phyloP scores from a whole-genome alignment of 1,284 basidiomycete genomes.

The Hortiboletus rubellus region DNA sequence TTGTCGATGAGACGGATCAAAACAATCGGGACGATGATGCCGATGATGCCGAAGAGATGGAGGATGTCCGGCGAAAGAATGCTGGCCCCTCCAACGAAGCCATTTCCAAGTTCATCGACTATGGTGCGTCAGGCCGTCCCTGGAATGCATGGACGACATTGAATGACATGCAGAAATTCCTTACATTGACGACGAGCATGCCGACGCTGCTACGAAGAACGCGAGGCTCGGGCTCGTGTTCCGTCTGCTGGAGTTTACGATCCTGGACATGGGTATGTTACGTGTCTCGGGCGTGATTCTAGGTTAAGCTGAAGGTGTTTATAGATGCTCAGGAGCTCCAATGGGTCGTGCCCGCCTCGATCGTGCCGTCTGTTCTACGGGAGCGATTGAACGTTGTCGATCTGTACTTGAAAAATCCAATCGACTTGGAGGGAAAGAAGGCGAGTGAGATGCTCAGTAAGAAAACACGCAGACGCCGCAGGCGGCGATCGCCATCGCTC shows the following conservation, averaged over 20 bases:
- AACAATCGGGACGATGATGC: constrained; percentile 42
- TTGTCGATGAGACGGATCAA: constrained; percentile 72
- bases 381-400: constrained; percentile 68
- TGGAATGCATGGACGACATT: background rate
- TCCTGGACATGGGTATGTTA: constrained; percentile 57
- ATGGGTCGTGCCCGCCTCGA: constrained; percentile 76
- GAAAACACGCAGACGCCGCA: constrained; percentile 54
- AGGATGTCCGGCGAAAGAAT: constrained; percentile 40
- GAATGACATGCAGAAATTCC: constrained; percentile 59
- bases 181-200: constrained; percentile 69
- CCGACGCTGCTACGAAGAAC: constrained; percentile 75
- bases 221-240: constrained; percentile 81
- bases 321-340: constrained; percentile 69
- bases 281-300: constrained; percentile 5
- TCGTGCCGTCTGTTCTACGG: constrained; percentile 63
- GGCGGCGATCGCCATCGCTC: constrained; percentile 48
- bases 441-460: constrained; percentile 64
- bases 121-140: constrained; percentile 54
- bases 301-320: constrained; percentile 2
- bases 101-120: constrained; percentile 69
- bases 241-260: constrained; percentile 64
- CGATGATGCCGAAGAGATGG: constrained; percentile 48
- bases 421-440: constrained; percentile 75
- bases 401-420: constrained; percentile 72
- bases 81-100: constrained; percentile 68